These are phyloP conservation scores for Colletotrichum cuscutae DNA, from an alignment of 2,329 filamentous ascomycete species.

Conservation along the genomic window DNA sequence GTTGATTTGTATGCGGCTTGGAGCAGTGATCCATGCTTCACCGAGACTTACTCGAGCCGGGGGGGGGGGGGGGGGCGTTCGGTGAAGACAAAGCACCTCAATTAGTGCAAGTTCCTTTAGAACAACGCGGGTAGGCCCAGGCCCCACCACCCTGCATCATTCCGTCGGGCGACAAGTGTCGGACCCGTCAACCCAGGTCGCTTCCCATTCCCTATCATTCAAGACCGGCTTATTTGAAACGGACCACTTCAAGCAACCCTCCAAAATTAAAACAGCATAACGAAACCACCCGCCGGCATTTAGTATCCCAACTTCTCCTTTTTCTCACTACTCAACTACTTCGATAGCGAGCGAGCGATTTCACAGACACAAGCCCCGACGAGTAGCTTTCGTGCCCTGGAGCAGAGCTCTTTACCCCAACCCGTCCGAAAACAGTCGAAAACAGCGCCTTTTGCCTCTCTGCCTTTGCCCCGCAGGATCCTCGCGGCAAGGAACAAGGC, in stretches of 20 bases:
- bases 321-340: not conserved
- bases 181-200: constrained; percentile 19
- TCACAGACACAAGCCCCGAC: not conserved
- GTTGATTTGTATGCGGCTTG: not conserved
- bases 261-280: constrained; percentile 14
- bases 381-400: not conserved
- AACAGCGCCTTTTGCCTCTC: not conserved
- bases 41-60: constrained; percentile 21
- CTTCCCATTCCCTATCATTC: constrained; percentile 30
- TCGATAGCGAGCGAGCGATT: constrained; percentile 14
- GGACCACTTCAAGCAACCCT: constrained; percentile 30
- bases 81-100: constrained; percentile 27
- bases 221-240: constrained; percentile 33
- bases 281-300: constrained; percentile 15
- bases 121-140: constrained; percentile 30
- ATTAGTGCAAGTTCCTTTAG: constrained; percentile 34
- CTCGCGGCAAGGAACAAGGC: constrained; percentile 34
- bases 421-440: constrained; percentile 18
- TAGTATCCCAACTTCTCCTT: not conserved
- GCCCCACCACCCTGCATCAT: constrained; percentile 26
- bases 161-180: constrained; percentile 30
- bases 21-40: constrained; percentile 17
- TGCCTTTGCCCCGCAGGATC: constrained; percentile 32
- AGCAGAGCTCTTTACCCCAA: constrained; percentile 31
- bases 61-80: too few species aligned